phyloP scores from a whole-genome alignment of 2,329 filamentous ascomycete genomes.

The Colletotrichum destructivum region DNA sequence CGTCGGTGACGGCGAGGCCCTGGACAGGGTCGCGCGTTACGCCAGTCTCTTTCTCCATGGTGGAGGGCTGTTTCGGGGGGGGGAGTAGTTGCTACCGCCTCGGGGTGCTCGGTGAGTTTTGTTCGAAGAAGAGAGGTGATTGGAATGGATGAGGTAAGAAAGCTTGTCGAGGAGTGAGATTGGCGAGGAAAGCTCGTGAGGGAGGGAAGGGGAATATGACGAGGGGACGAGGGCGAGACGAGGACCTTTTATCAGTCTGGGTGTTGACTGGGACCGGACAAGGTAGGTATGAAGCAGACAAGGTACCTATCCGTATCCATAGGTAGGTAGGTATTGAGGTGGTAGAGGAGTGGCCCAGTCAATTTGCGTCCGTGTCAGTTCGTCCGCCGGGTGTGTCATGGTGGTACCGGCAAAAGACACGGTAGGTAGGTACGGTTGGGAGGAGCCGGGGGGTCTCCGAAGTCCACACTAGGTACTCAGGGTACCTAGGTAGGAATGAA shows the following conservation, averaged over 20 bases:
- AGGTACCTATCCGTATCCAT: too few species aligned
- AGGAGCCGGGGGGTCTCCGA: background rate
- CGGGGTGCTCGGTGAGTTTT: conserved; percentile 26
- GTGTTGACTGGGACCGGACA: conserved; percentile 15
- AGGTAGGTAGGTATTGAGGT: too few species aligned
- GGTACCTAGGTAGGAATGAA: conserved; percentile 1
- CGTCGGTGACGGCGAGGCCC: conserved; percentile 59
- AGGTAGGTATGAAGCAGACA: too few species aligned
- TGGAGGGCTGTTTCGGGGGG: background rate
- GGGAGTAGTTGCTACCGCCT: conserved; percentile 5
- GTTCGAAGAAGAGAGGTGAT: conserved; percentile 3
- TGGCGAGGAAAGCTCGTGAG: conserved; percentile 36
- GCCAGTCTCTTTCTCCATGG: conserved; percentile 40
- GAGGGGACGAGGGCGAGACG: conserved; percentile 26
- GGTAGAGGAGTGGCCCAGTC: conserved; percentile 12
- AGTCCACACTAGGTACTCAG: background rate
- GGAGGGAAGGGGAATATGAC: background rate
- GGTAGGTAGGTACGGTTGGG: background rate
- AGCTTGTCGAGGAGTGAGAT: conserved; percentile 20
- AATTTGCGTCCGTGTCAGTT: conserved; percentile 38
- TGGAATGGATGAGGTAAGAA: conserved; percentile 25
- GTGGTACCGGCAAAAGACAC: conserved; percentile 13
- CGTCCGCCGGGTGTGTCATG: conserved; percentile 5
- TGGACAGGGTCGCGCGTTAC: conserved; percentile 35
- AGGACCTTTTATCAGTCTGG: conserved; percentile 39